Percentiles rank a stretch among this genome's conserved stretches.
Conservation (phyloP, 148 eudicot genomes). For the Fagopyrum tataricum region DNA sequence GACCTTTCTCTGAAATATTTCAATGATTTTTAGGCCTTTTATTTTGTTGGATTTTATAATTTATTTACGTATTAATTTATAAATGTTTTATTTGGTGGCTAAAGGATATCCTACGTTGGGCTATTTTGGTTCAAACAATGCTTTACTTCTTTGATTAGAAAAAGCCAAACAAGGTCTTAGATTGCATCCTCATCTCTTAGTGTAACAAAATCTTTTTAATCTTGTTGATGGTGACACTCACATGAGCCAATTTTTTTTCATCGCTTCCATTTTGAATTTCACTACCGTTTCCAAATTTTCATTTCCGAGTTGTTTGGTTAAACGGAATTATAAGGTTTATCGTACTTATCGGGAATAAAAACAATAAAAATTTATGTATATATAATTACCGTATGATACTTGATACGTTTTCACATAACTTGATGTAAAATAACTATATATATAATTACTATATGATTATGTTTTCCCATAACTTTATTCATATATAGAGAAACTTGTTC, state of each 20-base stretch:
- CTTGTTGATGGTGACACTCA: background rate
- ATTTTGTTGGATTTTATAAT: background rate
- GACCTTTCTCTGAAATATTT: background rate
- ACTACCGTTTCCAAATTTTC: background rate
- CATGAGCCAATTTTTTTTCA: background rate
- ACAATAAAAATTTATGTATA: too few species aligned
- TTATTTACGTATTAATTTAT: background rate
- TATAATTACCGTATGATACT: too few species aligned
- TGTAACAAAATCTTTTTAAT: constrained; percentile 6
- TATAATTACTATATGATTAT: too few species aligned
- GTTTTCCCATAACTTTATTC: too few species aligned
- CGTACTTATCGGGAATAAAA: too few species aligned
- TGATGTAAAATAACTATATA: too few species aligned
- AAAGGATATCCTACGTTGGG: background rate
- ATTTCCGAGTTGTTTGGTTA: too few species aligned
- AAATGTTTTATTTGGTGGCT: background rate
- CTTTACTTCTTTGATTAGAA: background rate
- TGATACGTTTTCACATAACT: too few species aligned
- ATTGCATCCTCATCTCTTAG: background rate
- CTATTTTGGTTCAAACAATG: constrained; percentile 7
- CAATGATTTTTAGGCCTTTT: background rate
- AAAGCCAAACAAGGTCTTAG: constrained; percentile 1
- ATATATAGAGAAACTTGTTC: too few species aligned
- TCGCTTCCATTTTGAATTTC: background rate
- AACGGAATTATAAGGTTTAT: too few species aligned